Base-by-base conservation (phyloP, 768 basidiomycete species). In the Cystobasidium ongulense region DNA sequence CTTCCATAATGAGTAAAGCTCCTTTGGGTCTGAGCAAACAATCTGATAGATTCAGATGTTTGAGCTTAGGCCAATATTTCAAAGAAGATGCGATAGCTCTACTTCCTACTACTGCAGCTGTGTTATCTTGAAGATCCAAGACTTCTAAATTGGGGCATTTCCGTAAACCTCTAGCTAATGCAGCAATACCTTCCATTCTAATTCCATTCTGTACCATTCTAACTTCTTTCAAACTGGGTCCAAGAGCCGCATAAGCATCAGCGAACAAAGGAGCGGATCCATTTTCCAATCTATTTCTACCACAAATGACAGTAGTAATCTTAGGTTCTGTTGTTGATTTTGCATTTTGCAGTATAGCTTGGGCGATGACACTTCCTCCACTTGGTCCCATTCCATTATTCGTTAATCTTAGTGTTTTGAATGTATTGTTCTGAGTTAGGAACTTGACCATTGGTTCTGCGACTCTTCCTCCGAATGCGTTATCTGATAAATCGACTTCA, bases 131-230 rank as follows among this genome's bases (percentile, higher is more conserved):
- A 61, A 99, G 82, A 84, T 99, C 93, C 78, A 99, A 85, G 76
- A 87, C 82, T 78, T 87, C 84, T 64, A 99, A 83, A 50, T 84
- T 82, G 1, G 84, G 82, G 80, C 88, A 89, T 71, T 87, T 84
- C 15, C 87, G 81, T 36, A 99, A 81, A 2, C 93, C 95, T 27
- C 81, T 80, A 4, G 91, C 90, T 27, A 99, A 86, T 13, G 87
- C 86, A 10, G 85, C 85, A 79, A 95, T 89, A 2, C 96, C 96
- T 73, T 89, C 88, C 88, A 91, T 91, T 76, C 92, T 85, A 78
- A 99, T 97, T 3, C 95, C 96, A 79, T 99, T 97, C 84, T 98
- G 94, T n/a, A 91, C 90, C 88, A 98, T 89, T 73, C 90, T 86
- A 35, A 98, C 89, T 76, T 96, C 91, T 65, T 84, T 84, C 36